A percentile compares a stretch with the other conserved stretches of the same genome.
These are phyloP conservation scores for Logfia minima DNA, from an alignment of 129 eudicot species.

Conservation along the genomic window DNA sequence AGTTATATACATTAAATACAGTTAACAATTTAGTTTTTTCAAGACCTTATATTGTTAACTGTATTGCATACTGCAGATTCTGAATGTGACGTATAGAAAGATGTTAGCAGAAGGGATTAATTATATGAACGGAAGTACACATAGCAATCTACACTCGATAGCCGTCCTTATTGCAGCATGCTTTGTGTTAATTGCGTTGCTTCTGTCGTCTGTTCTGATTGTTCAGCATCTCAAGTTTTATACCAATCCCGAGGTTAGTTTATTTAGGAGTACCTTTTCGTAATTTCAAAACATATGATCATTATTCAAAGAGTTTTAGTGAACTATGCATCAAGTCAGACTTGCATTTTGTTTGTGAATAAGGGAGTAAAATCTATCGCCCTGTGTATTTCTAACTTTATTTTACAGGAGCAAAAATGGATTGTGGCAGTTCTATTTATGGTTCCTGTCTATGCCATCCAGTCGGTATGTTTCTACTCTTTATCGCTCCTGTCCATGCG, in stretches of 20 bases:
- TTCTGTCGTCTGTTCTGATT: slow-evolving; percentile 57
- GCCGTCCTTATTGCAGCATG: slow-evolving; percentile 61
- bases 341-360: background rate
- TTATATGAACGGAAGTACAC: slow-evolving; percentile 32
- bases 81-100: slow-evolving; percentile 17
- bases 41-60: background rate
- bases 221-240: slow-evolving; percentile 77
- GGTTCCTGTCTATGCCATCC: slow-evolving; percentile 84
- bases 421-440: slow-evolving; percentile 81
- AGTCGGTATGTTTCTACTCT: slow-evolving; percentile 63
- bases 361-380: background rate
- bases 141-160: slow-evolving; percentile 44
- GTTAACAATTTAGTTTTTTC: background rate
- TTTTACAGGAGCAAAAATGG: slow-evolving; percentile 93
- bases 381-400: background rate
- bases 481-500: background rate
- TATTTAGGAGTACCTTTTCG: background rate
- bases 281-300: background rate
- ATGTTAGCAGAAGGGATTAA: slow-evolving; percentile 38
- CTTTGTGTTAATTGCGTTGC: slow-evolving; percentile 56
- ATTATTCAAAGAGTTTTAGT: background rate
- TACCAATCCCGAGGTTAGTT: slow-evolving; percentile 75
- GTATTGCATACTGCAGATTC: slow-evolving; percentile 23
- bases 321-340: background rate
- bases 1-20: background rate